Evolutionary conservation across 2,329 filamentous ascomycete genomes (phyloP).

Genomic region (Sarocladium brachiariae): DNA sequence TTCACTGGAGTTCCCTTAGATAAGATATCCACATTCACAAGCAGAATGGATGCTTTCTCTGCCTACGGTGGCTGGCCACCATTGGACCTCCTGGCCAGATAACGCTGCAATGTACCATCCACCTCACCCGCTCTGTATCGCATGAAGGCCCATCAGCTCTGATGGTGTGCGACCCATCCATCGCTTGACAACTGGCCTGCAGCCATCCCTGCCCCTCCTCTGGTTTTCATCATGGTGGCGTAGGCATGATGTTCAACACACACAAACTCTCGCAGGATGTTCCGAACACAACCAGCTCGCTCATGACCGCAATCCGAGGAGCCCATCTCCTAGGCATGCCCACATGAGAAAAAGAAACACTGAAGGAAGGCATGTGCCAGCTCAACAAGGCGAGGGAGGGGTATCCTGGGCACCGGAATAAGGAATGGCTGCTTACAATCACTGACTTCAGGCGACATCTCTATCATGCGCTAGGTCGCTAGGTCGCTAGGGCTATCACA

Average conservation of each 20-base stretch:
- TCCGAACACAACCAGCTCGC: background rate
- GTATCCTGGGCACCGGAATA: no score
- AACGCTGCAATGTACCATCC: background rate
- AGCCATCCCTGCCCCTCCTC: background rate
- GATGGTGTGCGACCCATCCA: conserved; percentile 7
- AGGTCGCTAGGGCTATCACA: no score
- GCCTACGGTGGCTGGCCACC: background rate
- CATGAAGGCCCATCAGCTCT: background rate
- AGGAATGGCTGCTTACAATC: no score
- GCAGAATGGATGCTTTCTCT: background rate
- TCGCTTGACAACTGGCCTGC: conserved; percentile 5
- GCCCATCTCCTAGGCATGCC: background rate
- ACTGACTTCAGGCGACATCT: no score
- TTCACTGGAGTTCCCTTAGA: no score
- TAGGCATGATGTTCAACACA: background rate
- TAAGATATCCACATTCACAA: background rate
- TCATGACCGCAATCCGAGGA: background rate
- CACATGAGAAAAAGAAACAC: no score
- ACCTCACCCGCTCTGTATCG: background rate
- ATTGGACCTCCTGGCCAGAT: background rate
- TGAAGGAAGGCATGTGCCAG: background rate
- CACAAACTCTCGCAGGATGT: background rate
- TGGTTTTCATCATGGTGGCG: background rate
- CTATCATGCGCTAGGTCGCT: no score
- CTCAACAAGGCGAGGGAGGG: background rate